phyloP scores from a whole-genome alignment of 352 stramenopile genomes.

The Globisporangium alternatum region DNA sequence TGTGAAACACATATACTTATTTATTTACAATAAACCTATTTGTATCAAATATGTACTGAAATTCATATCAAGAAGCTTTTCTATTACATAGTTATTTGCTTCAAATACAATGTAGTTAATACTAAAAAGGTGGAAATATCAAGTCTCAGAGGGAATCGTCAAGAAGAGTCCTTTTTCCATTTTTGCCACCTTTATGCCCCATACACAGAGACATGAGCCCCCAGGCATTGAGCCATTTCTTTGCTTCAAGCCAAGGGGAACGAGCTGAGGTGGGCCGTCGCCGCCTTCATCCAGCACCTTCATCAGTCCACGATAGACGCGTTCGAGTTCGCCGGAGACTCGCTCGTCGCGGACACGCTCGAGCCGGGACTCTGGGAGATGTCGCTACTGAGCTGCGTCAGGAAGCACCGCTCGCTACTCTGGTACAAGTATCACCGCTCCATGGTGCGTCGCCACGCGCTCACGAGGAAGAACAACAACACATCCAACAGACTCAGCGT shows the following conservation, averaged over 20 bases:
- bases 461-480: slow-evolving; percentile 6
- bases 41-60: background rate
- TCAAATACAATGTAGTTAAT: background rate
- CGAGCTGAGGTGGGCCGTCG: no score
- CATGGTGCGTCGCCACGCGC: slow-evolving; percentile 28
- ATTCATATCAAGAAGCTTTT: background rate
- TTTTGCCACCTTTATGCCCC: background rate
- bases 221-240: slow-evolving; percentile 12
- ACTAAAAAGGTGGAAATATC: background rate
- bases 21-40: no score
- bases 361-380: slow-evolving; percentile 55
- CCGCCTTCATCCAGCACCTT: no score
- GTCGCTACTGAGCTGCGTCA: slow-evolving; percentile 51
- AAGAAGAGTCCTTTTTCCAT: background rate
- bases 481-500: background rate
- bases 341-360: slow-evolving; percentile 31
- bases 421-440: slow-evolving; percentile 44
- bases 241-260: slow-evolving; percentile 8
- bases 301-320: slow-evolving; percentile 8
- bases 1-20: no score
- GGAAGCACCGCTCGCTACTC: slow-evolving; percentile 47
- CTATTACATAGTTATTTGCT: background rate
- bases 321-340: slow-evolving; percentile 5
- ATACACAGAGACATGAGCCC: background rate
- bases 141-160: background rate